A percentile compares a stretch with the other conserved stretches of the same genome.
phyloP scores from a whole-genome alignment of 1,139 yeast genomes.

The Suhomyces kunorum region DNA sequence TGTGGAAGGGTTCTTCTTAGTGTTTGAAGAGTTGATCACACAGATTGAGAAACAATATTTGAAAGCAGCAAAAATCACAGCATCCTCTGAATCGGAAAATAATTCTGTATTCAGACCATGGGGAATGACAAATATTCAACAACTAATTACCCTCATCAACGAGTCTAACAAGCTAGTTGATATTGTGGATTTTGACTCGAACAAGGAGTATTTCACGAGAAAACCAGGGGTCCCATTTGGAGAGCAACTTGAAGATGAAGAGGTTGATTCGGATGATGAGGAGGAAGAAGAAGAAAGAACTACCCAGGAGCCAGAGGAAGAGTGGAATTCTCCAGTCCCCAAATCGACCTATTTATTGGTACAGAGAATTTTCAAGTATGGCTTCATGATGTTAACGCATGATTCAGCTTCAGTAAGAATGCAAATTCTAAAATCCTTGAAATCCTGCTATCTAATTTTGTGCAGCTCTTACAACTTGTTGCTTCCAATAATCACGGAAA shows the following conservation, averaged over 20 bases:
- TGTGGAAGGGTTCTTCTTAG: constrained; percentile 72
- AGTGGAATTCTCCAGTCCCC: constrained; percentile 71
- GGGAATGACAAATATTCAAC: constrained; percentile 49
- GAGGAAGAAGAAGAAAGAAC: constrained; percentile 16
- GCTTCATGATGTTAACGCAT: constrained; percentile 71
- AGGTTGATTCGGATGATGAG: constrained; percentile 11
- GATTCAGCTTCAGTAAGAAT: constrained; percentile 57
- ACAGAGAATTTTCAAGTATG: constrained; percentile 64
- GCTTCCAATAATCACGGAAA: constrained; percentile 65
- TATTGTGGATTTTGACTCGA: constrained; percentile 32
- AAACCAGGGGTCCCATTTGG: constrained; percentile 38
- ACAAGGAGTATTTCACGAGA: constrained; percentile 37
- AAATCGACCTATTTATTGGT: constrained; percentile 55
- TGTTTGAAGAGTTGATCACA: constrained; percentile 63
- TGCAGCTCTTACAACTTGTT: constrained; percentile 60
- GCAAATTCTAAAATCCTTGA: constrained; percentile 56
- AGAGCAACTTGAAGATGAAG: constrained; percentile 33
- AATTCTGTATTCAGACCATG: constrained; percentile 48
- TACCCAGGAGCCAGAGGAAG: constrained; percentile 12
- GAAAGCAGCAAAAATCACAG: constrained; percentile 14
- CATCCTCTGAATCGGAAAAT: constrained; percentile 17
- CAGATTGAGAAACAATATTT: constrained; percentile 51
- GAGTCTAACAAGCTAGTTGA: constrained; percentile 39
- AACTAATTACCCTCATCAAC: constrained; percentile 43
- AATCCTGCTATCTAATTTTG: constrained; percentile 57